phyloP scores from a whole-genome alignment of 176 grass and related monocot species.

The Hordeum marinum region DNA sequence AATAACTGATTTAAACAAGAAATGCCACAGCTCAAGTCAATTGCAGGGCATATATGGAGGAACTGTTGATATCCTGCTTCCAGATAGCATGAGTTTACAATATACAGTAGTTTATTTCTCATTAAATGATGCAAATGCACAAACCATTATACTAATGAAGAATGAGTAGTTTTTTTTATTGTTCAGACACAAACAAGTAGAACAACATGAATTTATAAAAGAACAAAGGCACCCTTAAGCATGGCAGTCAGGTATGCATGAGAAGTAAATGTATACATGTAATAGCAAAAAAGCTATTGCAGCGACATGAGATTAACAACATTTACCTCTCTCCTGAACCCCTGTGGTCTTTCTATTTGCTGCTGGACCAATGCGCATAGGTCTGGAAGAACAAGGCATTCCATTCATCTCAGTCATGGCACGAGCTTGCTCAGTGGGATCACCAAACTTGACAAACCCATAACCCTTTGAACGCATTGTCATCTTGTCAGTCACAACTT shows the following conservation, averaged over 20 bases:
- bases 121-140: constrained; percentile 68
- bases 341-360: constrained; percentile 71
- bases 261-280: not conserved
- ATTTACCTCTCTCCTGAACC: constrained; percentile 75
- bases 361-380: constrained; percentile 90
- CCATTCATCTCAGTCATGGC: constrained; percentile 99
- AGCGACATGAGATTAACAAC: not conserved
- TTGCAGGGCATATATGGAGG: constrained; percentile 50
- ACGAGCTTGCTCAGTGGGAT: constrained; percentile 76
- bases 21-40: constrained; percentile 79
- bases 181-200: constrained; percentile 25
- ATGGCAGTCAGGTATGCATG: constrained; percentile 6
- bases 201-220: constrained; percentile 12
- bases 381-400: constrained; percentile 77
- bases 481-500: constrained; percentile 91
- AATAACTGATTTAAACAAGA: constrained; percentile 70
- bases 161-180: constrained; percentile 25
- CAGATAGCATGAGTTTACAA: constrained; percentile 78
- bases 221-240: not conserved
- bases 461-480: constrained; percentile 94
- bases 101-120: constrained; percentile 31
- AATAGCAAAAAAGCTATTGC: not conserved
- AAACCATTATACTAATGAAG: constrained; percentile 29
- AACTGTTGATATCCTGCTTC: constrained; percentile 80
- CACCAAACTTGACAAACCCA: constrained; percentile 92